Base-by-base conservation (phyloP, 2,329 filamentous ascomycete genomes). In the Clarireedia monteithiana region DNA sequence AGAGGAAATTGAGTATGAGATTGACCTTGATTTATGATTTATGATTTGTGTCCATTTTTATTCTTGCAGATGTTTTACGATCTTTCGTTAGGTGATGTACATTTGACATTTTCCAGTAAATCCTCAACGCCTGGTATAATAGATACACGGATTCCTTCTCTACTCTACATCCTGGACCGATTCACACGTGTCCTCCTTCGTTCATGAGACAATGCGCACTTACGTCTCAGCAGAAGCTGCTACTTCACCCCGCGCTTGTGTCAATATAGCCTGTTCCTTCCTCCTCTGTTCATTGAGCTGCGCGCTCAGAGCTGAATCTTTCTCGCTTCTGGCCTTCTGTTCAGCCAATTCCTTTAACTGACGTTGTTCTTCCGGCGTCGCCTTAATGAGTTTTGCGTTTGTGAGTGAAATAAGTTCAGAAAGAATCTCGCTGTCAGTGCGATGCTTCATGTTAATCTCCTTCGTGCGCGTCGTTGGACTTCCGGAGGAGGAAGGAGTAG, bases 381-480 rank as follows among this genome's bases (percentile, higher is more conserved):
- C 75, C 58, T 77, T 65, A 1, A 91, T 68, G 24, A 73, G 68
- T 26, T 74, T 70, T 9, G 85, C 87, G 20, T 80, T 79, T 20
- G 85, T 88, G 69, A 83, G 75, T 57, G 74, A 72, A 40, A 90
- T 68, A 53, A 91, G 76, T 57, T 81, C 76, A 49, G 77, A 71
- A 17, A 90, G 72, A 58, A 91, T 91, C 38, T 81, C 75, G 3
- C 76, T 73, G 45, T 82, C 83, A 58, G 75, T 75, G 63, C 80
- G 76, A 65, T 79, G 70, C 68, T 83, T 84, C 78, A 91, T 86
- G 62, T 85, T 77, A 63, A 86, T 79, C 1, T 57, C 59, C 48
- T 74, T 49, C 74, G 68, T 38, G 71, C 72, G 1, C 79, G 27
- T 40, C 42, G 23, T 49, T 14, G 46, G 36, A 4, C 45, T 38